A percentile compares a stretch with the other conserved stretches of the same genome.
phyloP scores from a whole-genome alignment of 1,284 basidiomycete genomes.

The Leccinum solheimii region DNA sequence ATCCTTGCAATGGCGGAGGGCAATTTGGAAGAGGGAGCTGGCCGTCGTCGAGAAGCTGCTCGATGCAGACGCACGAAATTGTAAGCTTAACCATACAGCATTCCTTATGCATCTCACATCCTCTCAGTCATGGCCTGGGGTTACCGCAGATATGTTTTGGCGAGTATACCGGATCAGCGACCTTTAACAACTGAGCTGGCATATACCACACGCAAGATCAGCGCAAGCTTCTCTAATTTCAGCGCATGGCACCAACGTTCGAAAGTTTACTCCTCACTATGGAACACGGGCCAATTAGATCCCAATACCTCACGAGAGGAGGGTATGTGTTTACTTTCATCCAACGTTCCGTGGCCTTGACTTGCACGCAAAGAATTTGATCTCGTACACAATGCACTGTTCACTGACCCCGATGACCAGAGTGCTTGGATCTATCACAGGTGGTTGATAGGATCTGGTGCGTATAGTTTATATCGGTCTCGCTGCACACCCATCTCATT shows the following conservation, averaged over 20 bases:
- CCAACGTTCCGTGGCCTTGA: not conserved
- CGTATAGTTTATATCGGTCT: slow-evolving; percentile 16
- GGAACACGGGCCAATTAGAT: slow-evolving; percentile 58
- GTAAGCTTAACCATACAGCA: slow-evolving; percentile 48
- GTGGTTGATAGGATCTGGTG: slow-evolving; percentile 86
- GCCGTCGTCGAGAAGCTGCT: slow-evolving; percentile 88
- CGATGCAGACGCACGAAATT: slow-evolving; percentile 86
- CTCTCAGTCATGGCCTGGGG: slow-evolving; percentile 86
- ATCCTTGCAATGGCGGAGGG: slow-evolving; percentile 65
- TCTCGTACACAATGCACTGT: slow-evolving; percentile 90
- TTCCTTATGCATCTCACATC: slow-evolving; percentile 6
- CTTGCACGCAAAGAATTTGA: slow-evolving; percentile 71
- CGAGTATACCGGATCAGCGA: slow-evolving; percentile 60
- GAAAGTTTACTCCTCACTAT: slow-evolving; percentile 73
- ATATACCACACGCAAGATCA: slow-evolving; percentile 90
- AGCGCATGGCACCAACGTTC: slow-evolving; percentile 98
- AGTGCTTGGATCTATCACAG: slow-evolving; percentile 98
- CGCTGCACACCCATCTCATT: not conserved
- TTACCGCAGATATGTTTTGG: slow-evolving; percentile 83
- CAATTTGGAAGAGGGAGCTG: slow-evolving; percentile 82
- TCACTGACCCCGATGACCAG: slow-evolving; percentile 95
- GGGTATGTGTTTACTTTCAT: slow-evolving; percentile 45
- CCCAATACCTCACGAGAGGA: slow-evolving; percentile 57
- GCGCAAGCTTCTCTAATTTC: slow-evolving; percentile 95
- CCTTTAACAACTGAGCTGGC: slow-evolving; percentile 63